phyloP scores from a whole-genome alignment of 805 yeast genomes.

The Candida pini region DNA sequence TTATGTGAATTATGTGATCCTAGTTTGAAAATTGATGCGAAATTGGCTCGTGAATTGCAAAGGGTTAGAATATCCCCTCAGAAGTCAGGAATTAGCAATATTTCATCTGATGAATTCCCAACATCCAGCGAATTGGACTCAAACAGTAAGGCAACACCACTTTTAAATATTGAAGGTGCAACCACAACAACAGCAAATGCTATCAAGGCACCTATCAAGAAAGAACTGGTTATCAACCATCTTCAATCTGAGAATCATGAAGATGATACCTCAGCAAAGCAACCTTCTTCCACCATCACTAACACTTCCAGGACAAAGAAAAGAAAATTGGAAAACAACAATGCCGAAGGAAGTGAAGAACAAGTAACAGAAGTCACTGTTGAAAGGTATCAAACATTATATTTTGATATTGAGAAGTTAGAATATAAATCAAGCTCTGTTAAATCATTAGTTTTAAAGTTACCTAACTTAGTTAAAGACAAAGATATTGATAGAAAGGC shows the following conservation, averaged over 20 bases:
- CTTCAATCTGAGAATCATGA: background rate
- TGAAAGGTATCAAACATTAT: constrained; percentile 48
- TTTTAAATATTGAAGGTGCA: constrained; percentile 1
- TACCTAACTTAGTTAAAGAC: constrained; percentile 21
- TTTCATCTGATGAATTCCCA: constrained; percentile 1
- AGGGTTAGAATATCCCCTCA: constrained; percentile 31
- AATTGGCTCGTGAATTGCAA: constrained; percentile 28
- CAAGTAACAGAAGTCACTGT: constrained; percentile 39
- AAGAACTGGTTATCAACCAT: constrained; percentile 2
- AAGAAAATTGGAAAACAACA: constrained; percentile 28
- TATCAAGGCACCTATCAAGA: constrained; percentile 4
- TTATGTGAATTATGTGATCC: constrained; percentile 71
- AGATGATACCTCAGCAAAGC: background rate
- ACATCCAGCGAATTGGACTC: background rate
- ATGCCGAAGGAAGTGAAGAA: constrained; percentile 23
- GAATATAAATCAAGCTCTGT: constrained; percentile 38
- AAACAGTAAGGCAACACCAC: background rate
- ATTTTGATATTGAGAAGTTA: constrained; percentile 39
- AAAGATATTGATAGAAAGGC: constrained; percentile 10
- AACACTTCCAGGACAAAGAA: constrained; percentile 34
- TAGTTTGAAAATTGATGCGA: constrained; percentile 36
- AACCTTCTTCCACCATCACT: constrained; percentile 3
- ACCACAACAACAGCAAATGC: background rate
- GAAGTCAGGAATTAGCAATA: constrained; percentile 14
- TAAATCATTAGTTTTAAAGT: constrained; percentile 21